A percentile compares a stretch with the other conserved stretches of the same genome.
phyloP scores from a whole-genome alignment of 75 land plant species.

The Pinus albicaulis region DNA sequence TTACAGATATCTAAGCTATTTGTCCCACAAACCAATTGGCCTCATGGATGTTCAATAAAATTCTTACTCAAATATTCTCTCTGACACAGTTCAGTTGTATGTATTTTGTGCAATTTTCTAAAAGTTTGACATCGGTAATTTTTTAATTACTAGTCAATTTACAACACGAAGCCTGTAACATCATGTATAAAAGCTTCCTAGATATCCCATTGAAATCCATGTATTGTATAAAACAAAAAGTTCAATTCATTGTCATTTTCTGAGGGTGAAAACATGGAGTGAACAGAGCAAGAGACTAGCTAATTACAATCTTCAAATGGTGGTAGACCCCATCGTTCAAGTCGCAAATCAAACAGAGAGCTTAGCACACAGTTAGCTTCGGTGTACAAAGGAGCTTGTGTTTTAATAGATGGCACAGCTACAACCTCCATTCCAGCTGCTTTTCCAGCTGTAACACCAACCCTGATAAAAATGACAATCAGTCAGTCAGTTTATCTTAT shows the following conservation, averaged over 20 bases:
- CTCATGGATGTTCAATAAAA: too few species aligned
- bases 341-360: conserved; percentile 87
- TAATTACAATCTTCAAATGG: conserved; percentile 73
- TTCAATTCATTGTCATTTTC: too few species aligned
- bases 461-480: conserved; percentile 27
- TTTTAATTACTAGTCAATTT: too few species aligned
- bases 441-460: conserved; percentile 87
- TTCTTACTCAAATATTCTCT: too few species aligned
- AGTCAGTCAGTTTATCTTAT: neutral
- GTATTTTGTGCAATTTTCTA: too few species aligned
- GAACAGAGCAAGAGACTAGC: neutral
- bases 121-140: too few species aligned
- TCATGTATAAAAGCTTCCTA: neutral
- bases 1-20: too few species aligned
- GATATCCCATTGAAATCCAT: neutral
- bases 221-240: neutral
- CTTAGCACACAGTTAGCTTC: conserved; percentile 75
- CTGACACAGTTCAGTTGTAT: too few species aligned
- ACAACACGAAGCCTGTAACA: too few species aligned
- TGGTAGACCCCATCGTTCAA: conserved; percentile 92
- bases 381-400: conserved; percentile 49
- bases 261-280: too few species aligned
- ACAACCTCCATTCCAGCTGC: conserved; percentile 95
- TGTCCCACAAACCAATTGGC: too few species aligned
- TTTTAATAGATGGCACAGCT: conserved; percentile 93